Conservation (phyloP, 495 filamentous ascomycete species). For the Trichoderma parareesei region DNA sequence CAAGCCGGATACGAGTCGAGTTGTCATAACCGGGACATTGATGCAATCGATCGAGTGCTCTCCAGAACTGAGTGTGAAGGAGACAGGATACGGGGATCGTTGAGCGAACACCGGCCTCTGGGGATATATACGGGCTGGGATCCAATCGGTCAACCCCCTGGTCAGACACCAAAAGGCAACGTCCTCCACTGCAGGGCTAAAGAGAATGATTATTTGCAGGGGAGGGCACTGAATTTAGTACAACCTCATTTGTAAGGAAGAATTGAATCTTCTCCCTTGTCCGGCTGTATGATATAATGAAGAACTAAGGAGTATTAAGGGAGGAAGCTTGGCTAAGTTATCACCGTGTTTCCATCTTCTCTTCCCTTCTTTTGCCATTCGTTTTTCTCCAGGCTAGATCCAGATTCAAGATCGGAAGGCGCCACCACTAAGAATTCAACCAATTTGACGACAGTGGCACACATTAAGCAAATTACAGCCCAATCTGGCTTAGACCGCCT, state of each 20-base stretch:
- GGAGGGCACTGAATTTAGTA: not conserved
- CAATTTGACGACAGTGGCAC: not conserved
- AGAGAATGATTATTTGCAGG: not conserved
- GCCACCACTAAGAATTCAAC: not conserved
- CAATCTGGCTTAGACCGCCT: not conserved
- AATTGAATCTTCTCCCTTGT: not conserved
- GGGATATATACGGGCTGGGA: not conserved
- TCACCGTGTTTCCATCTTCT: not conserved
- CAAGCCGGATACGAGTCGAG: not conserved
- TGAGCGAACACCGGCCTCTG: not conserved
- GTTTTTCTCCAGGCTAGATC: not conserved
- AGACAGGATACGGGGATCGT: not conserved
- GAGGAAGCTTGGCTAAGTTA: no score
- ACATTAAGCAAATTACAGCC: not conserved
- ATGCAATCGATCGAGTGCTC: not conserved
- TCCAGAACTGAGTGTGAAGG: not conserved
- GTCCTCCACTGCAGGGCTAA: not conserved
- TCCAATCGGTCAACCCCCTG: not conserved
- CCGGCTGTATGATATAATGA: not conserved
- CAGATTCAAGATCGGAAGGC: conserved; percentile 5
- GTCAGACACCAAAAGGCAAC: not conserved
- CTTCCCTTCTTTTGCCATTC: not conserved
- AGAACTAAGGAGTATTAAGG: not conserved
- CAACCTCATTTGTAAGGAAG: not conserved
- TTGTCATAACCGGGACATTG: not conserved